Base-by-base conservation (phyloP, 1,284 basidiomycete genomes). In the Pseudozyma sp. region DNA sequence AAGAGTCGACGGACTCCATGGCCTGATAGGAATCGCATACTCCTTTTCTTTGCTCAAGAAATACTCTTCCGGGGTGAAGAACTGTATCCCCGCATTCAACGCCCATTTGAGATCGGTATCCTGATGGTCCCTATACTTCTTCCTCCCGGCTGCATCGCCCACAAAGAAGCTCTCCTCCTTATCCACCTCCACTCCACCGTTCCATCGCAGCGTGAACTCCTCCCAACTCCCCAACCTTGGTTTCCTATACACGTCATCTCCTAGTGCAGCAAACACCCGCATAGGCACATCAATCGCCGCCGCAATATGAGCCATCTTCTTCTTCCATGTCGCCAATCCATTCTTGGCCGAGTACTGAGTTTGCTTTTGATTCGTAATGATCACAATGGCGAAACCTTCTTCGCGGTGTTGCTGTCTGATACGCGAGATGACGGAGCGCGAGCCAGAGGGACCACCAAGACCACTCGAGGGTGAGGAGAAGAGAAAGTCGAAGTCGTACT, bases 71-170 rank as follows among this genome's bases (percentile, higher is more conserved):
- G 83, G 83, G 9, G 83, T 84, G 38, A 60, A 75, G 49, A 84
- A 84, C 5, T 39, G 21, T 42, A 83, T 52, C 11, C 77, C 78
- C 14, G 81, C 79, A 59, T 84, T 84, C 14, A 70, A 49, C 6
- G 83, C 83, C 77, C 79, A 83, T 31, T 80, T 82, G n/a, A 77
- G 75, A 43, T 83, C 81, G 12, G 79, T 79, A 53, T 84, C 80
- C 52, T 58, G 60, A 54, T 81, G 81, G 52, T 84, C 81, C 1
- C 60, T 44, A 13, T 42, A 53, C 51, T 52, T 51, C 42, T 39
- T 68, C 45, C 81, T 44, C 1, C 83, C 83, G 5, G 83, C 83
- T 14, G 83, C 83, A 61, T 84, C 83, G 6, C 83, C 83, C 1
- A 84, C 82, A 40, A 75, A 84, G 63, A 82, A 84, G 39, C 66